Evolutionary conservation across 495 filamentous ascomycete species (phyloP), one percentile per base, ranked within the genome.

Genomic region (Penicillium salamii): DNA sequence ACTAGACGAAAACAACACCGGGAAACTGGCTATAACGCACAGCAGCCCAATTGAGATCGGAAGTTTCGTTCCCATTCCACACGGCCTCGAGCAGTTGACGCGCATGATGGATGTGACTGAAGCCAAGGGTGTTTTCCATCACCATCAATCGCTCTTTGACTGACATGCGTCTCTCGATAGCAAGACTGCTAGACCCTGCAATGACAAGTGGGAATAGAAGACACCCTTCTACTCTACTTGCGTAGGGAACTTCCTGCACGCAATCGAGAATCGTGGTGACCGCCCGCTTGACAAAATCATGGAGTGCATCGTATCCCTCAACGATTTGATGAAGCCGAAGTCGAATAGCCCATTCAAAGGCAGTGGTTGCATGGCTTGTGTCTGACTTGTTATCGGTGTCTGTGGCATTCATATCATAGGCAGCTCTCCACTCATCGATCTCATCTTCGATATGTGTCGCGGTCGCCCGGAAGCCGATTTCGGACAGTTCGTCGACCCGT

Each of bases 91-190:
- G 15, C 1, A 66, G 29, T 37, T 58, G 59, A 33, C 59, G 40
- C 0, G 59, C 57, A 24, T 58, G 48, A 19, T 56, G 52, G 9
- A 66, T 66, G 52, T 66, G 62, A 17, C 50, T 47, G 34, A 63
- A 66, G 1, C 62, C 62, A 12, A 66, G 26, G 0, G 62, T 66
- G 36, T 58, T 60, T 19, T 66, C 62, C 56, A 66, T 62, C 0
- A 66, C 62, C 62, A 66, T 66, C 5, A 66, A 26, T 9, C 59
- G 49, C 36, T 66, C 59, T 24, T 66, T 66, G 3, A 63, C 56
- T 12, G 58, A 38, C 62, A 66, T 66, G 1, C 56, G 54, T 15
- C 62, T 37, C 23, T 66, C 62, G 38, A 61, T 50, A 5, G 35
- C 40, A 0, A 48, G 34, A 43, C 59, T 66, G 13, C 56, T 58